Base-by-base conservation (phyloP, 2,329 filamentous ascomycete species). In the Diplodia corticola region DNA sequence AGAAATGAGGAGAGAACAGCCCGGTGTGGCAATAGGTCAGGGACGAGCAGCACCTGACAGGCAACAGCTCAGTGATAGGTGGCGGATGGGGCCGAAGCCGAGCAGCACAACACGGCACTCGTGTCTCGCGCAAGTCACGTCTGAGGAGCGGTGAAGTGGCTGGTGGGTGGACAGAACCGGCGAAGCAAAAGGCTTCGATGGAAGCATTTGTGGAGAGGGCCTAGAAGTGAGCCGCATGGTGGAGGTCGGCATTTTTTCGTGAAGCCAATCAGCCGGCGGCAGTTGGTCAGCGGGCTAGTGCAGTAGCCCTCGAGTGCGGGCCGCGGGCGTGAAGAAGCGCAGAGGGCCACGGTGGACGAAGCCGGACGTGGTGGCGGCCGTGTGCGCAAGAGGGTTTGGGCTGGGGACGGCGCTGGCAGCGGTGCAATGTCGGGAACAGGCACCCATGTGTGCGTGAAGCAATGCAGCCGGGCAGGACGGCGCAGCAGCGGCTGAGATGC, bases 221-320 rank as follows among this genome's bases (percentile, higher is more conserved):
- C 57, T 60, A 60, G 57, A 60, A 60, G 57, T 60, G 57, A 60
- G 37, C 20, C 49, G 57, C 57, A 60, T 49, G 12, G 57, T 49
- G 57, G 57, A 20, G 57, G 35, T 28, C 22, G 35, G 57, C 26
- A 48, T 15, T 49, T 35, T 48, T 60, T 24, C 2, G 7, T 30
- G 40, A 22, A 17, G 40, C 57, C 57, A 60, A 60, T 60, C 40
- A 49, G 40, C 48, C n/a, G 15, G 40, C n/a, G 17, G 57, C 40
- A 26, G 40, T 60, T 60, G 57, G 57, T 60, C 40, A 60, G 57
- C 57, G 37, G 7, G 37, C 40, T 20, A n/a, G 40, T 7, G 15
- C 26, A 54, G 20, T 57, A n/a, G 9, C 51, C n/a, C 12, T n/a
- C 24, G 13, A 37, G 20, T 10, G 35, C n/a, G 51, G 17, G 33